A percentile compares a stretch with the other conserved stretches of the same genome.
Evolutionary conservation across 2,329 filamentous ascomycete genomes (phyloP).

Genomic region (Paramyrothecium roridum): DNA sequence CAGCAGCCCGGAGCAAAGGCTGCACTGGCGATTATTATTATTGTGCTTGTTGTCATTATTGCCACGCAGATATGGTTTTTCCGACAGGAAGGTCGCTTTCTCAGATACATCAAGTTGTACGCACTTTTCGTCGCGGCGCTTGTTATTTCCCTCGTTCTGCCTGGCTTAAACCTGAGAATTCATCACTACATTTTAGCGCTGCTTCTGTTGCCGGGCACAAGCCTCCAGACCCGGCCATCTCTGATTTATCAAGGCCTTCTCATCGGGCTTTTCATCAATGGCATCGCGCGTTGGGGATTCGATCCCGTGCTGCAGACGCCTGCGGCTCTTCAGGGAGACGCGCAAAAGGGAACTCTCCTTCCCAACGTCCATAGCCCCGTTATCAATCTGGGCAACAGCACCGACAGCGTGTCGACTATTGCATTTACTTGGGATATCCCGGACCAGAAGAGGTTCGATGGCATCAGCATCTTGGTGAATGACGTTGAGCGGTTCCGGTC

Average conservation of each 20-base stretch:
- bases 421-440: conserved; percentile 53
- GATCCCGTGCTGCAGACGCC: conserved; percentile 84
- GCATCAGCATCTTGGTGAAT: conserved; percentile 77
- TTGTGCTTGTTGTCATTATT: conserved; percentile 65
- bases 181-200: conserved; percentile 94
- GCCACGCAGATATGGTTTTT: conserved; percentile 81
- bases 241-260: conserved; percentile 87
- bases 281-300: conserved; percentile 91
- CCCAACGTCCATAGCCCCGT: conserved; percentile 47
- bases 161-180: conserved; percentile 77
- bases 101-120: conserved; percentile 76
- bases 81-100: conserved; percentile 77
- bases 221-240: conserved; percentile 80
- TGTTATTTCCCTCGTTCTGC: conserved; percentile 67
- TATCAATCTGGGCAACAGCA: conserved; percentile 38
- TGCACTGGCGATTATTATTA: conserved; percentile 75
- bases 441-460: conserved; percentile 57
- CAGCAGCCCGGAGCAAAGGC: conserved; percentile 86
- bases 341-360: conserved; percentile 59
- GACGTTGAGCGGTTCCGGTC: conserved; percentile 79
- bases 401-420: conserved; percentile 57
- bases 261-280: conserved; percentile 85
- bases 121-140: conserved; percentile 64
- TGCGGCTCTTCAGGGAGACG: conserved; percentile 65
- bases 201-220: conserved; percentile 82